Evolutionary conservation across 768 basidiomycete species (phyloP).

Genomic region (Tricholomella constricta): DNA sequence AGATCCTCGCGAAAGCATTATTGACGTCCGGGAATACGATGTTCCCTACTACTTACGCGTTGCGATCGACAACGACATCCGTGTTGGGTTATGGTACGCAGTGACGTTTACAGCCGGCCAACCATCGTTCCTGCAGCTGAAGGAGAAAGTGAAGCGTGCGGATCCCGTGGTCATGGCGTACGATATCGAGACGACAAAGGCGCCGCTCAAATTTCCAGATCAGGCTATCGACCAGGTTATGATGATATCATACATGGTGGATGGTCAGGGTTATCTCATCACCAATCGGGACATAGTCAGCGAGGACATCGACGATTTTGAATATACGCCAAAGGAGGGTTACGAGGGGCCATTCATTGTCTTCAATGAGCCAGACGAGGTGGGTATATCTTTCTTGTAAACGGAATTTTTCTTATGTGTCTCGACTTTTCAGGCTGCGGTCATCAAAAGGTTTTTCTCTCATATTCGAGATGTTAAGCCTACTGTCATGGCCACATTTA

Average conservation of each 20-base stretch:
- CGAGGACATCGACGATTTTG: conserved; percentile 98
- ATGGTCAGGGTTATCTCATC: conserved; percentile 96
- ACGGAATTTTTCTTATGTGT: not conserved
- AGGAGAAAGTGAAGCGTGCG: conserved; percentile 93
- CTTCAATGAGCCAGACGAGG: conserved; percentile 94
- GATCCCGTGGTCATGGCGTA: conserved; percentile 99
- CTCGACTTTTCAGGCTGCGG: conserved; percentile 57
- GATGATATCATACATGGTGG: conserved; percentile 99
- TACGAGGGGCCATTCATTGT: conserved; percentile 96
- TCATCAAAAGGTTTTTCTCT: conserved; percentile 86
- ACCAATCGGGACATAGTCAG: conserved; percentile 97
- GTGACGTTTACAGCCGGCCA: conserved; percentile 83
- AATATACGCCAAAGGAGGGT: conserved; percentile 97
- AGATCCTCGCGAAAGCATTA: conserved; percentile 89
- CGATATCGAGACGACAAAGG: conserved; percentile 99
- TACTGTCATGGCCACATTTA: conserved; percentile 97
- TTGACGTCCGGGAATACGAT: conserved; percentile 95
- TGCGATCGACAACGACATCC: conserved; percentile 98
- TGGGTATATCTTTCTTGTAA: conserved; percentile 29
- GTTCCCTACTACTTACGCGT: conserved; percentile 97
- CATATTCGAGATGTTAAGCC: conserved; percentile 94
- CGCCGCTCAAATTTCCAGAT: conserved; percentile 99
- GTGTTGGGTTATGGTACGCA: conserved; percentile 97
- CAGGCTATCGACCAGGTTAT: conserved; percentile 96
- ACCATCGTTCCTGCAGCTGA: conserved; percentile 68